Evolutionary conservation across 352 stramenopile species (phyloP).

Genomic region (Phytophthora cactorum): DNA sequence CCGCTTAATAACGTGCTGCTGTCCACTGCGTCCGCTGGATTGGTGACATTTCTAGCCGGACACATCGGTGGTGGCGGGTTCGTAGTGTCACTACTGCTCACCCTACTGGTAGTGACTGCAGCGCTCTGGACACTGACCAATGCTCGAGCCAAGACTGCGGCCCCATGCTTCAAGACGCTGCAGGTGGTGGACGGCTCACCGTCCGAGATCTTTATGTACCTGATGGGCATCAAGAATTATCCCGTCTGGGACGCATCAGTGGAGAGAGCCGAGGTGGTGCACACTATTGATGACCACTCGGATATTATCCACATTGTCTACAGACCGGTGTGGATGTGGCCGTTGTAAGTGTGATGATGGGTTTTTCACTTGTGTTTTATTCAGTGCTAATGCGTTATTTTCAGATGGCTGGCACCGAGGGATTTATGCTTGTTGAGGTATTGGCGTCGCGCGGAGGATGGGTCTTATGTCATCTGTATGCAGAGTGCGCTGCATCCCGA

Average conservation of each 20-base stretch:
- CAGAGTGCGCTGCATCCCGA: constrained; percentile 80
- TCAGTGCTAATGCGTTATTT: constrained; percentile 7
- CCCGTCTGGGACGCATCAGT: constrained; percentile 73
- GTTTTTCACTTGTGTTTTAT: neutral
- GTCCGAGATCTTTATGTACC: constrained; percentile 75
- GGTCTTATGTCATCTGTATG: constrained; percentile 80
- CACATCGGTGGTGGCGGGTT: constrained; percentile 71
- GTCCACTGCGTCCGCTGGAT: constrained; percentile 53
- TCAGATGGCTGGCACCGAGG: constrained; percentile 68
- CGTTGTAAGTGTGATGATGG: constrained; percentile 49
- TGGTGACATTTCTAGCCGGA: constrained; percentile 71
- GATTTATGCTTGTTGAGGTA: constrained; percentile 78
- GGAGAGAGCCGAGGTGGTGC: constrained; percentile 64
- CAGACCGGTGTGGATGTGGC: constrained; percentile 79
- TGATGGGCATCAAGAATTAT: constrained; percentile 80
- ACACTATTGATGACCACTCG: constrained; percentile 81
- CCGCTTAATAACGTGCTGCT: constrained; percentile 68
- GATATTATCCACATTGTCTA: constrained; percentile 86
- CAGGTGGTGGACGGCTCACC: constrained; percentile 69
- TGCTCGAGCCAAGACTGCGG: constrained; percentile 40
- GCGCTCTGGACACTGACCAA: constrained; percentile 67
- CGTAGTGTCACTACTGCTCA: constrained; percentile 54
- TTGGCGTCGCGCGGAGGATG: constrained; percentile 73
- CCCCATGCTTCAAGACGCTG: constrained; percentile 75
- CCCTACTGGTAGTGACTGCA: constrained; percentile 46